Percentiles rank a stretch among this genome's conserved stretches.
These are phyloP conservation scores for Gnomoniopsis sp. DNA, from an alignment of 2,329 filamentous ascomycete genomes.

Conservation along the genomic window DNA sequence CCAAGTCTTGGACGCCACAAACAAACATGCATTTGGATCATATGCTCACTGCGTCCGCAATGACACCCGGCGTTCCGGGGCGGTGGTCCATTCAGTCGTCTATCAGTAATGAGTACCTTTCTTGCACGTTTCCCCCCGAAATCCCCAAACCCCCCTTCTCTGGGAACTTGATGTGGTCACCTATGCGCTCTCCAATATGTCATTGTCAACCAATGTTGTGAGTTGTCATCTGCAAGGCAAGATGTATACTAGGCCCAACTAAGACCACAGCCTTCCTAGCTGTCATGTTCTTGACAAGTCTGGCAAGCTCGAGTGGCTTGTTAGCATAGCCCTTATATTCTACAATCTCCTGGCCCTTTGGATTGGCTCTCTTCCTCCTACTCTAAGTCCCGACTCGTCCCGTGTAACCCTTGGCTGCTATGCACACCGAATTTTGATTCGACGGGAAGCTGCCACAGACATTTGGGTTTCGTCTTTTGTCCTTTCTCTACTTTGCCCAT, in stretches of 20 bases:
- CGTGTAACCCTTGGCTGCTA: background rate
- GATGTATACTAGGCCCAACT: slow-evolving; percentile 8
- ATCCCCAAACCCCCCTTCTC: no score
- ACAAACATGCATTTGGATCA: background rate
- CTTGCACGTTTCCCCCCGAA: slow-evolving; percentile 7
- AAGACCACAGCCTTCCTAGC: slow-evolving; percentile 1
- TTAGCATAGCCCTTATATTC: slow-evolving; percentile 9
- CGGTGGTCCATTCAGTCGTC: background rate
- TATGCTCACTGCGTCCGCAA: background rate
- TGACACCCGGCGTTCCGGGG: background rate
- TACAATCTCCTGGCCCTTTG: background rate
- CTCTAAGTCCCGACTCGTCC: background rate
- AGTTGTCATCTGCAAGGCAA: slow-evolving; percentile 8
- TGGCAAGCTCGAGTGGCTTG: slow-evolving; percentile 1
- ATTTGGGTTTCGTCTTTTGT: background rate
- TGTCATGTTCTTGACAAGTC: background rate
- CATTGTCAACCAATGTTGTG: slow-evolving; percentile 13
- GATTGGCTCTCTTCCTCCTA: background rate
- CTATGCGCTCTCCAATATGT: slow-evolving; percentile 2
- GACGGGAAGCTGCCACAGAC: background rate
- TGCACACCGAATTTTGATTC: slow-evolving; percentile 12
- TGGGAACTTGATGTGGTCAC: no score
- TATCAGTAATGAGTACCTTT: background rate
- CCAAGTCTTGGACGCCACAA: slow-evolving; percentile 8
- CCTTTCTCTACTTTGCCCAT: slow-evolving; percentile 15